phyloP scores from a whole-genome alignment of 2,329 filamentous ascomycete genomes.

The Alternaria brassicae region DNA sequence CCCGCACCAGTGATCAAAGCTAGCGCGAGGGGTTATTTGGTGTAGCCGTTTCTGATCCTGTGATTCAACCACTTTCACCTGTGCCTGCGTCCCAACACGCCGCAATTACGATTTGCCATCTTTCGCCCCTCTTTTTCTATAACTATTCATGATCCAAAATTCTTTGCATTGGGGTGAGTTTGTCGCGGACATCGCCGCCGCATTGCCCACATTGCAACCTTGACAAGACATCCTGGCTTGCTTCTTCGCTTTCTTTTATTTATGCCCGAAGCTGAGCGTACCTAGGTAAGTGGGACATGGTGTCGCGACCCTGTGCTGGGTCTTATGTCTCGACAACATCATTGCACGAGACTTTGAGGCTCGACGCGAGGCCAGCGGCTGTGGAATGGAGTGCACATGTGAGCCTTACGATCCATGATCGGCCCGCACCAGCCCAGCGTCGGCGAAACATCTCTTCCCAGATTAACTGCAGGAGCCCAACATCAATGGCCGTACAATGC shows the following conservation, averaged over 20 bases:
- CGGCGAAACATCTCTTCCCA: background rate
- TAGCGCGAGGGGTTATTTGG: background rate
- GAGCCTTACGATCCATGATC: conserved; percentile 2
- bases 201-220: background rate
- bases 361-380: conserved; percentile 7
- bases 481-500: conserved; percentile 9
- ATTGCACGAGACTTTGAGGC: background rate
- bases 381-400: conserved; percentile 2
- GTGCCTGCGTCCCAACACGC: background rate
- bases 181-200: background rate
- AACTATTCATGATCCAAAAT: background rate
- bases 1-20: background rate
- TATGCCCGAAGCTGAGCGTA: conserved; percentile 19
- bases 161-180: background rate
- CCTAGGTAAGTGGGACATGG: background rate
- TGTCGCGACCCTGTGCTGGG: background rate
- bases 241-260: background rate
- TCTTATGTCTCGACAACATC: conserved; percentile 3
- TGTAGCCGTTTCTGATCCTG: background rate
- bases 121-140: background rate
- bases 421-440: conserved; percentile 10
- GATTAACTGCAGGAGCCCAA: conserved; percentile 3
- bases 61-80: background rate
- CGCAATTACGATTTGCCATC: background rate
- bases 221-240: background rate